Base-by-base conservation (phyloP, 2,329 filamentous ascomycete genomes). In the Cytospora leucostoma region DNA sequence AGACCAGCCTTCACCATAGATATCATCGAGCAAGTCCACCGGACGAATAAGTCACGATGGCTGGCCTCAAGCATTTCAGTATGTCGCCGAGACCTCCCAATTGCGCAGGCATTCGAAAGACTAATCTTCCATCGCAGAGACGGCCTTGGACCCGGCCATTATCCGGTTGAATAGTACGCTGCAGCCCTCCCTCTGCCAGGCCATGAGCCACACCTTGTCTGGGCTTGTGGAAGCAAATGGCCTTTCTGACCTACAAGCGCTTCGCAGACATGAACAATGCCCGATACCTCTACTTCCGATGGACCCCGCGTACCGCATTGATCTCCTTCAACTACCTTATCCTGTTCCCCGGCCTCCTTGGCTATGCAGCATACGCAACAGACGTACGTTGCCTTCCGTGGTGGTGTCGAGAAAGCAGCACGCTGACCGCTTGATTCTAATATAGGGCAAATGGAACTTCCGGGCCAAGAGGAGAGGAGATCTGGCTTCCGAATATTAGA, bases 241-340 rank as follows among this genome's bases (percentile, higher is more conserved):
- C 33, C 2, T 19, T 17, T 56, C 56, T 63, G 57, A 57, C 57
- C 53, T 19, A 51, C n/a, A n/a, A 33, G 19, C 51, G 52, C 35
- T 21, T 59, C 27, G 59, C 72, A 97, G 93, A 90, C 76, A 91
- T 97, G 87, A 86, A 84, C 73, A 82, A 85, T 73, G 92, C 91
- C 81, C 90, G 95, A 69, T 89, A 93, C 85, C 92, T 92, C 80
- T 97, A 92, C 85, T 99, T 98, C 85, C 86, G 92, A 77, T 98
- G 92, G 92, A 98, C 90, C 40, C 85, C 87, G 59, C 84, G 90
- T 72, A 96, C 92, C 53, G 92, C 92, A 35, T 87, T 86, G 79
- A 77, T 97, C 72, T 88, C 89, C 5, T 86, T 97, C 74, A 81
- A 89, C 68, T 97, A 94, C 77, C 84, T 90, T 64, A 79, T 88